Evolutionary conservation across 805 yeast genomes (phyloP).

Genomic region (Monosporozyma yasuniensis): DNA sequence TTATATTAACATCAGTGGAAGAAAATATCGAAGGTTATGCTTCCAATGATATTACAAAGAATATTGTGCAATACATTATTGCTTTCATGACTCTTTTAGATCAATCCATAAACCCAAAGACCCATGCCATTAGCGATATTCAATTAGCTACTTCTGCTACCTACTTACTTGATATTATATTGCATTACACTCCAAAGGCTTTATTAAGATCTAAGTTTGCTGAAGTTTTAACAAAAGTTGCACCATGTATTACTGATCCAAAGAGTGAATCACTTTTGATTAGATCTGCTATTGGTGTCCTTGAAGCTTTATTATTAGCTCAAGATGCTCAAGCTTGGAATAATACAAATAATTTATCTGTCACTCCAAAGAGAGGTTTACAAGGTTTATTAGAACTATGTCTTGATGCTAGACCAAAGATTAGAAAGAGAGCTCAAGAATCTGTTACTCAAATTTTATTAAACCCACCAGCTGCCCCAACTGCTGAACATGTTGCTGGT

Average conservation of each 20-base stretch:
- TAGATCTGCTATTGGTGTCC: conserved; percentile 75
- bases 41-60: conserved; percentile 35
- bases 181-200: conserved; percentile 62
- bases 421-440: conserved; percentile 89
- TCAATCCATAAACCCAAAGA: conserved; percentile 46
- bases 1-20: conserved; percentile 81
- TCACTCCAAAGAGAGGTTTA: conserved; percentile 70
- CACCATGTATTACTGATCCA: conserved; percentile 65
- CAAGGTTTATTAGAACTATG: conserved; percentile 69
- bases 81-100: conserved; percentile 76
- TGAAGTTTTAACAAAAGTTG: conserved; percentile 68
- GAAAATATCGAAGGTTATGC: conserved; percentile 66
- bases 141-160: conserved; percentile 66
- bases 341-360: conserved; percentile 38
- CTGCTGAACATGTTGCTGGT: conserved; percentile 72
- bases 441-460: conserved; percentile 59
- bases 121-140: conserved; percentile 45
- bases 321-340: conserved; percentile 80
- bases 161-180: conserved; percentile 71
- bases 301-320: conserved; percentile 68
- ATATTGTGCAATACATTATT: conserved; percentile 77
- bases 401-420: conserved; percentile 86
- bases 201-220: conserved; percentile 67
- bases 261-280: conserved; percentile 72
- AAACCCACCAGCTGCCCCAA: conserved; percentile 67